phyloP scores from a whole-genome alignment of 78 protist species.

The Tieghemostelium lacteum region DNA sequence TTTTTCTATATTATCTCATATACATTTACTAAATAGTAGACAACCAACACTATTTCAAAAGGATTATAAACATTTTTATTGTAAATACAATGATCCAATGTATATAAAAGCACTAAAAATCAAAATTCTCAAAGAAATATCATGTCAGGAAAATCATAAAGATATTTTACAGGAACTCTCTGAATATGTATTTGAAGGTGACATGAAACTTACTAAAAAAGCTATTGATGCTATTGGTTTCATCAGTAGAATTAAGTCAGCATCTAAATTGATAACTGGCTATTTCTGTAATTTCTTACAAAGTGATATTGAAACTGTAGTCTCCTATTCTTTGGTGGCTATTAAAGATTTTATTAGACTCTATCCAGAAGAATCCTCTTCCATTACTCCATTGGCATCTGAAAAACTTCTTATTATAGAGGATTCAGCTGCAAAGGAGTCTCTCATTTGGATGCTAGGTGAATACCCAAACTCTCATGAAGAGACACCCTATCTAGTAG shows the following conservation, averaged over 20 bases:
- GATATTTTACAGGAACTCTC: conserved; percentile 89
- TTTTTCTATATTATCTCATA: conserved; percentile 87
- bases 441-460: conserved; percentile 93
- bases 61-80: conserved; percentile 78
- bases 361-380: conserved; percentile 15
- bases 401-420: not conserved
- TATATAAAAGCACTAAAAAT: conserved; percentile 89
- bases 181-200: conserved; percentile 34
- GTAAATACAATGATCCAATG: conserved; percentile 84
- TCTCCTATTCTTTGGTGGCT: conserved; percentile 4
- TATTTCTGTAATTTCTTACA: not conserved
- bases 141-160: not conserved
- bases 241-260: not conserved
- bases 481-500: conserved; percentile 92
- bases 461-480: conserved; percentile 85
- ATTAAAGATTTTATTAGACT: conserved; percentile 43
- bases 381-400: not conserved
- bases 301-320: conserved; percentile 3
- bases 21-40: conserved; percentile 81
- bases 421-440: conserved; percentile 20
- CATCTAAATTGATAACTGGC: not conserved
- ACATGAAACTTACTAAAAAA: not conserved
- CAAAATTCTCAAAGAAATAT: conserved; percentile 79
- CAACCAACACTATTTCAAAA: conserved; percentile 81
- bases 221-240: not conserved